phyloP scores from a whole-genome alignment of 2,329 filamentous ascomycete species.

The Rutstroemia sp. region DNA sequence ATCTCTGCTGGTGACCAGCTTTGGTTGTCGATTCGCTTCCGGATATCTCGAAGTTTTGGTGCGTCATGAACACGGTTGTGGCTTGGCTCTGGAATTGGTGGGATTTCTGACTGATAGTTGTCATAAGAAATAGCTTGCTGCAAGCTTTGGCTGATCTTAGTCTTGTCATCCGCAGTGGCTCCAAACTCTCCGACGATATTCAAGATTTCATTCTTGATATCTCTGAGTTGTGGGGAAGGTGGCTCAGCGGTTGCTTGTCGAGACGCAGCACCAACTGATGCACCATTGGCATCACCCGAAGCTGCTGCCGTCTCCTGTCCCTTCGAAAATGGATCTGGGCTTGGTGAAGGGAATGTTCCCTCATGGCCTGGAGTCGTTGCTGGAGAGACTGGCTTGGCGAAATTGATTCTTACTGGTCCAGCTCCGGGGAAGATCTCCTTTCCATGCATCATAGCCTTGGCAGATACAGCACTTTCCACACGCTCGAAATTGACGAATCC shows the following conservation, averaged over 20 bases:
- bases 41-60: conserved; percentile 87
- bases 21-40: conserved; percentile 96
- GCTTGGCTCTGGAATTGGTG: conserved; percentile 79
- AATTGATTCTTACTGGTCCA: conserved; percentile 91
- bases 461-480: conserved; percentile 82
- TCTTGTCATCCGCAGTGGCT: conserved; percentile 69
- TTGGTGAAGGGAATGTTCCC: conserved; percentile 82
- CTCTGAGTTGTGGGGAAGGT: conserved; percentile 63
- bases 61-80: conserved; percentile 89
- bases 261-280: conserved; percentile 33
- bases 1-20: conserved; percentile 80
- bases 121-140: conserved; percentile 70
- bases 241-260: conserved; percentile 44
- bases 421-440: conserved; percentile 98
- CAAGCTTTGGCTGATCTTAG: conserved; percentile 64
- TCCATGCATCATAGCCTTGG: conserved; percentile 81
- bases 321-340: conserved; percentile 72
- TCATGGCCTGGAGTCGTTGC: conserved; percentile 85
- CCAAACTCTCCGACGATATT: conserved; percentile 86
- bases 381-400: conserved; percentile 88
- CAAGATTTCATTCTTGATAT: conserved; percentile 76
- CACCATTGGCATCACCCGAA: conserved; percentile 30
- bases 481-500: conserved; percentile 97
- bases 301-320: conserved; percentile 41
- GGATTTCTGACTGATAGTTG: conserved; percentile 72